A percentile compares a stretch with the other conserved stretches of the same genome.
Evolutionary conservation across 2,329 filamentous ascomycete genomes (phyloP).

Genomic region (Epichloe festucae): DNA sequence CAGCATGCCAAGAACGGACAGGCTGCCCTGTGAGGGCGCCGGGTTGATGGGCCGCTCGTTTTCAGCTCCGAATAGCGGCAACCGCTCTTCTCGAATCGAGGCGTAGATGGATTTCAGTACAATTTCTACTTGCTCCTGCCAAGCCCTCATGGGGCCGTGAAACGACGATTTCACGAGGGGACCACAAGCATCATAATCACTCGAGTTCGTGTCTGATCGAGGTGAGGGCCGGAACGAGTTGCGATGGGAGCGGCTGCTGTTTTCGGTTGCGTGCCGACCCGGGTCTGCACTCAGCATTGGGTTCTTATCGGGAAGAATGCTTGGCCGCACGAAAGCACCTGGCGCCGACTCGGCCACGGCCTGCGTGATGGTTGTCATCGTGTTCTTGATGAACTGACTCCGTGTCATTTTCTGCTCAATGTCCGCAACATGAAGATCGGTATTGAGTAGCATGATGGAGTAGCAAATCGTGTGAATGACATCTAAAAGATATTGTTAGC

Average conservation of each 20-base stretch:
- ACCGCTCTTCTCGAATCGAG: constrained; percentile 74
- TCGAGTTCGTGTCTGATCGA: constrained; percentile 29
- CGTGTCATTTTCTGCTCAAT: constrained; percentile 96
- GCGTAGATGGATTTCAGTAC: constrained; percentile 85
- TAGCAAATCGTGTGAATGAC: constrained; percentile 97
- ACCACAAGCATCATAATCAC: constrained; percentile 46
- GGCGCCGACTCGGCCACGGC: constrained; percentile 61
- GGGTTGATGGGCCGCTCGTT: constrained; percentile 25
- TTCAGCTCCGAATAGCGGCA: constrained; percentile 70
- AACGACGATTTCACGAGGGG: constrained; percentile 69
- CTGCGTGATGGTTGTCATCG: constrained; percentile 75
- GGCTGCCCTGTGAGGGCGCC: constrained; percentile 40
- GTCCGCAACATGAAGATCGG: constrained; percentile 86
- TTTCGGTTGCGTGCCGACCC: constrained; percentile 22
- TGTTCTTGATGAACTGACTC: constrained; percentile 91
- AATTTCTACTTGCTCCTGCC: constrained; percentile 82
- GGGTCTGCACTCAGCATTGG: constrained; percentile 20
- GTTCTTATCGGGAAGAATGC: constrained; percentile 36
- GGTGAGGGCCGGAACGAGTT: constrained; percentile 39
- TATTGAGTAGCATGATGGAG: constrained; percentile 88
- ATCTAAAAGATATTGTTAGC: constrained; percentile 30
- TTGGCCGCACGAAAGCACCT: constrained; percentile 48
- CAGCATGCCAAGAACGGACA: constrained; percentile 65
- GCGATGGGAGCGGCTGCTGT: constrained; percentile 26
- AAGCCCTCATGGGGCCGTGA: constrained; percentile 60